These are phyloP conservation scores for Porodaedalea pini DNA, from an alignment of 1,284 basidiomycete species.

Conservation along the genomic window DNA sequence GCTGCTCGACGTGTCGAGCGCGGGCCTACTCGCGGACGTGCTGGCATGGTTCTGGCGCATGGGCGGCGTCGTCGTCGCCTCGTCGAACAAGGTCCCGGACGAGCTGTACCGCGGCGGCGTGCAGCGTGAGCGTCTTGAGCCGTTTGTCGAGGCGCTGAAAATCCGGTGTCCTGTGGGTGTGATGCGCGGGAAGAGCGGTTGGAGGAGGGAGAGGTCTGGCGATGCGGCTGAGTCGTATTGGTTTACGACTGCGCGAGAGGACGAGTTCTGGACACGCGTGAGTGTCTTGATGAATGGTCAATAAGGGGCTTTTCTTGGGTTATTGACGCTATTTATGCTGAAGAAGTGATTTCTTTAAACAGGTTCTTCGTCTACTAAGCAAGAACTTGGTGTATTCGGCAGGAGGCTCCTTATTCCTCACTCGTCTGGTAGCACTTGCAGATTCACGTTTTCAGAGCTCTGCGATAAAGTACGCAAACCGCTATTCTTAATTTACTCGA, in stretches of 20 bases:
- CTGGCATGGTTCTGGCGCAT: slow-evolving; percentile 74
- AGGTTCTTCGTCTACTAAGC: background rate
- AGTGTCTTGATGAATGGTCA: slow-evolving; percentile 9
- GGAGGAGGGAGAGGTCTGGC: slow-evolving; percentile 31
- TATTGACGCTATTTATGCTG: background rate
- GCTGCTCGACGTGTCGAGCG: slow-evolving; percentile 66
- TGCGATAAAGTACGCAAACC: slow-evolving; percentile 50
- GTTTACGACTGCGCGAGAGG: slow-evolving; percentile 31
- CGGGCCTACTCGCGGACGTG: slow-evolving; percentile 64
- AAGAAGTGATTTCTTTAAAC: background rate
- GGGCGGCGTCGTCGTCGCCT: slow-evolving; percentile 60
- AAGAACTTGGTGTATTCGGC: slow-evolving; percentile 36
- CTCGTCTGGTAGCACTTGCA: slow-evolving; percentile 41
- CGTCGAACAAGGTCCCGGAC: slow-evolving; percentile 60
- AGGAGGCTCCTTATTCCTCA: slow-evolving; percentile 48
- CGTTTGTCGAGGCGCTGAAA: slow-evolving; percentile 63
- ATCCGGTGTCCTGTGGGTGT: slow-evolving; percentile 57
- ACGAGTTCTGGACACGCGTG: slow-evolving; percentile 28
- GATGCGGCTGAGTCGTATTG: slow-evolving; percentile 30
- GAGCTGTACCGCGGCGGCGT: slow-evolving; percentile 71
- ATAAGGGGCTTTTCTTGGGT: slow-evolving; percentile 1
- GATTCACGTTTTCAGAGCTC: slow-evolving; percentile 58
- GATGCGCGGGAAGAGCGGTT: slow-evolving; percentile 48
- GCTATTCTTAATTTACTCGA: background rate
- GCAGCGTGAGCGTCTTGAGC: slow-evolving; percentile 57